Base-by-base conservation (phyloP, 352 stramenopile genomes). In the Phytophthora capsici region DNA sequence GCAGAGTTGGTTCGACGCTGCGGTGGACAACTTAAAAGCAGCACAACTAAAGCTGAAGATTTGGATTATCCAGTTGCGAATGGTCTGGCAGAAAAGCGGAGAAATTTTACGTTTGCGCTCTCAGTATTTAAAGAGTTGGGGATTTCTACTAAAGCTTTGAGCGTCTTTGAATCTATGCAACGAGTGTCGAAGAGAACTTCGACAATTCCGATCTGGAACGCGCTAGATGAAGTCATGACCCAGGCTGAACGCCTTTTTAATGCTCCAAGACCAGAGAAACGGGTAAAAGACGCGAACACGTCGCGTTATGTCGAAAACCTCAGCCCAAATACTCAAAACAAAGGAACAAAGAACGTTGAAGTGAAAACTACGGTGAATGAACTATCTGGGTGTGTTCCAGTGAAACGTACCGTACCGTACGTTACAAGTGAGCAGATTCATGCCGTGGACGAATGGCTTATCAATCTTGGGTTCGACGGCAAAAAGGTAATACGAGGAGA, bases 381-480 rank as follows among this genome's bases (percentile, higher is more conserved):
- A 26, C 20, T 9, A 7, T 19, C n/a, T 43, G 25, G 20, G 2
- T 50, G 34, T 54, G 52, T 25, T 34, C 41, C 41, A 23, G 55
- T 69, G n/a, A 70, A 74, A 13, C 59, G 55, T 16, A 59, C 17
- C 45, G 34, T 63, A 13, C 71, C 71, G 14, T 73, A 68, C 37
- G 63, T 79, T 17, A 74, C 66, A 22, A 55, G n/a, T 22, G 62
- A 77, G 34, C 73, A 82, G 51, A 72, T 68, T 10, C 46, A 63
- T 19, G 57, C 47, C 7, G 70, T 82, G 13, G 50, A 71, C 41
- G 22, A 71, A 13, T 82, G 73, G 73, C 52, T 82, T 1, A n/a
- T 41, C 3, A 26, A 19, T 16, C 43, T 72, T 10, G 73, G 66
- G 6, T 47, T 70, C 13, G 26, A 68, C n/a, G 1, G 30, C 16